Conservation (phyloP, 495 filamentous ascomycete species). For the Aspergillus ellipticus region DNA sequence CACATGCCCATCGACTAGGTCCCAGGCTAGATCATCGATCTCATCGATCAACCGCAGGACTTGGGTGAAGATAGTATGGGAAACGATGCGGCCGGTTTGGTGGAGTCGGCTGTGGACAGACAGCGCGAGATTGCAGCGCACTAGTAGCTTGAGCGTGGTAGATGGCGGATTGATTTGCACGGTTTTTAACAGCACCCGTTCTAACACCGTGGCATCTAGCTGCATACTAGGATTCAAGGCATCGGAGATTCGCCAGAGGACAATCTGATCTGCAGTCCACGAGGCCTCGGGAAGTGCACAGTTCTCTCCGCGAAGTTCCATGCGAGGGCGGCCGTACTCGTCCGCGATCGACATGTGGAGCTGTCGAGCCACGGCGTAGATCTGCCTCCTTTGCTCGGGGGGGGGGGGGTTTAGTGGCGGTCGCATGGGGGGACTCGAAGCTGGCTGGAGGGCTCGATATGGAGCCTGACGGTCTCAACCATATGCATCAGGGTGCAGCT, state of each 20-base stretch:
- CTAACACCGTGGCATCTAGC: constrained; percentile 1
- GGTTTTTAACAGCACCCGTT: constrained; percentile 1
- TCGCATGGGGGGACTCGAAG: not conserved
- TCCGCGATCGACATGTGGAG: constrained; percentile 22
- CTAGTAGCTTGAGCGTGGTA: not conserved
- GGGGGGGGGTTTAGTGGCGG: constrained; percentile 20
- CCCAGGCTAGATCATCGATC: constrained; percentile 26
- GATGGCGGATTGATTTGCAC: constrained; percentile 5
- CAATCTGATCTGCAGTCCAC: constrained; percentile 11
- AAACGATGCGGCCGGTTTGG: constrained; percentile 9
- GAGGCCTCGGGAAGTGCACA: not conserved
- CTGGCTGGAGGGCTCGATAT: not conserved
- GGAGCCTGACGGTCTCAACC: constrained; percentile 45
- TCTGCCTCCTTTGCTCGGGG: constrained; percentile 23
- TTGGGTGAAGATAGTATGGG: constrained; percentile 16
- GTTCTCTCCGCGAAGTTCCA: constrained; percentile 5
- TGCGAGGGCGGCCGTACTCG: constrained; percentile 16
- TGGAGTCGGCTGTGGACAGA: constrained; percentile 18
- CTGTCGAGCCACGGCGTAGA: constrained; percentile 13
- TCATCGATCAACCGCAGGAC: constrained; percentile 25
- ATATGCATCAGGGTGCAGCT: constrained; percentile 48
- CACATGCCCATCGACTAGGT: constrained; percentile 25
- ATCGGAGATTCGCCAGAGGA: constrained; percentile 15
- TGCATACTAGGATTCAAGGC: constrained; percentile 11
- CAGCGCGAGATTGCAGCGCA: constrained; percentile 7